These are phyloP conservation scores for Mytilinidion resinicola DNA, from an alignment of 495 filamentous ascomycete species.

Conservation along the genomic window DNA sequence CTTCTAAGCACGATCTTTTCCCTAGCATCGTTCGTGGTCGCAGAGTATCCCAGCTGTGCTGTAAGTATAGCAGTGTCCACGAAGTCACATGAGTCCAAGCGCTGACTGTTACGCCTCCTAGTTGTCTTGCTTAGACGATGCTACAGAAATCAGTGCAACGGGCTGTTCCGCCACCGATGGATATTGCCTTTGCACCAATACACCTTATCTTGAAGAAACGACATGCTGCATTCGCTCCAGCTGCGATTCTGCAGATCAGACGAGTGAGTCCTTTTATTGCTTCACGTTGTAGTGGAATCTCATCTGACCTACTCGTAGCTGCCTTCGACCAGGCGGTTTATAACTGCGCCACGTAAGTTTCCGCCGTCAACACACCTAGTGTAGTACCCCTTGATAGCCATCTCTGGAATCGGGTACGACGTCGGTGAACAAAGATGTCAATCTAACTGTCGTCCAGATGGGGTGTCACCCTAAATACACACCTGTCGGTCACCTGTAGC, in stretches of 20 bases:
- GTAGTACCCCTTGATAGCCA: neutral
- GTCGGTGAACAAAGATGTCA: neutral
- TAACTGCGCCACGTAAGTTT: neutral
- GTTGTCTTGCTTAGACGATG: neutral
- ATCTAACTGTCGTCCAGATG: neutral
- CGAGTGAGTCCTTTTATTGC: neutral
- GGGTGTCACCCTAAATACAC: neutral
- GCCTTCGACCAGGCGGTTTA: neutral
- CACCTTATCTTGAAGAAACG: neutral
- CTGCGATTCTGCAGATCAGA: neutral
- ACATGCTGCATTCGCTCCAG: slow-evolving; percentile 1
- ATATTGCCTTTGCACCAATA: slow-evolving; percentile 9
- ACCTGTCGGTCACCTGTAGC: neutral
- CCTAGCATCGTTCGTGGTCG: neutral
- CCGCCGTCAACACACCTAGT: neutral
- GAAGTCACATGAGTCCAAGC: neutral
- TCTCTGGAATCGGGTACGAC: too few relatives aligned
- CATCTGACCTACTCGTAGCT: neutral
- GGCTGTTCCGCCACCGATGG: neutral
- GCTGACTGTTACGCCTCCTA: neutral
- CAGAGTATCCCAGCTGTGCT: neutral
- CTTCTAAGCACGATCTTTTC: neutral
- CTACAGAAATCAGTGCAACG: neutral
- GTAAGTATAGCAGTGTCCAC: neutral
- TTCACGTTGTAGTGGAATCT: neutral